Evolutionary conservation across 345 rosid species (phyloP).

Genomic region (Hypericum androsaemum): DNA sequence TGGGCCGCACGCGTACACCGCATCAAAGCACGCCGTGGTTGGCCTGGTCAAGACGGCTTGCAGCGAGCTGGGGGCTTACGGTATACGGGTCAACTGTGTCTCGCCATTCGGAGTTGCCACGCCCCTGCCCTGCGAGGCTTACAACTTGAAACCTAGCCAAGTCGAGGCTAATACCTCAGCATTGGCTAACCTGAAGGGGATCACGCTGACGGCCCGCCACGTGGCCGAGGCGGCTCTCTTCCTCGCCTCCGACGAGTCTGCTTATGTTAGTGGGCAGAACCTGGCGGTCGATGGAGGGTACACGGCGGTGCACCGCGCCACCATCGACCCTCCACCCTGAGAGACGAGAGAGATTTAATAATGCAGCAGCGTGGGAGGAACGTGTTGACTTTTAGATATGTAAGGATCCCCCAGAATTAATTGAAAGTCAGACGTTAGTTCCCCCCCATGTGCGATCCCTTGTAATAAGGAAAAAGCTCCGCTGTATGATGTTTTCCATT

Average conservation of each 20-base stretch:
- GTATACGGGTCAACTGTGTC: slow-evolving; percentile 77
- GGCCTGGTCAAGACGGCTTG: slow-evolving; percentile 68
- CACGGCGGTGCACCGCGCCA: slow-evolving; percentile 8
- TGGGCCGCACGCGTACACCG: slow-evolving; percentile 67
- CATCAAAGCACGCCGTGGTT: slow-evolving; percentile 68
- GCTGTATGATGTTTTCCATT: too few species aligned
- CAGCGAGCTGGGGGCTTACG: slow-evolving; percentile 64
- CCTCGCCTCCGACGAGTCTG: slow-evolving; percentile 80
- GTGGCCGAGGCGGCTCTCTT: slow-evolving; percentile 81
- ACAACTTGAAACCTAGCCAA: slow-evolving; percentile 29
- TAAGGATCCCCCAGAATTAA: too few species aligned
- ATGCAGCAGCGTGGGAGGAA: too few species aligned
- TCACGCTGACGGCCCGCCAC: slow-evolving; percentile 56
- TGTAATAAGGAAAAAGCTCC: too few species aligned
- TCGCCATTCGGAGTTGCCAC: slow-evolving; percentile 85
- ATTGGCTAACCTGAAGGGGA: slow-evolving; percentile 51
- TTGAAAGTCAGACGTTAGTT: too few species aligned
- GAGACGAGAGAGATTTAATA: too few species aligned
- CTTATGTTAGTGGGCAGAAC: slow-evolving; percentile 76
- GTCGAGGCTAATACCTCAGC: slow-evolving; percentile 40
- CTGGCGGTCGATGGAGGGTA: slow-evolving; percentile 80
- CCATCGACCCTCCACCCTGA: too few species aligned
- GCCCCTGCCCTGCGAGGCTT: slow-evolving; percentile 53
- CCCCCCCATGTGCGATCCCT: too few species aligned
- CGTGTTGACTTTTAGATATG: too few species aligned